These are phyloP conservation scores for Penicillium sp. DNA, from an alignment of 2,329 filamentous ascomycete species.

Conservation along the genomic window DNA sequence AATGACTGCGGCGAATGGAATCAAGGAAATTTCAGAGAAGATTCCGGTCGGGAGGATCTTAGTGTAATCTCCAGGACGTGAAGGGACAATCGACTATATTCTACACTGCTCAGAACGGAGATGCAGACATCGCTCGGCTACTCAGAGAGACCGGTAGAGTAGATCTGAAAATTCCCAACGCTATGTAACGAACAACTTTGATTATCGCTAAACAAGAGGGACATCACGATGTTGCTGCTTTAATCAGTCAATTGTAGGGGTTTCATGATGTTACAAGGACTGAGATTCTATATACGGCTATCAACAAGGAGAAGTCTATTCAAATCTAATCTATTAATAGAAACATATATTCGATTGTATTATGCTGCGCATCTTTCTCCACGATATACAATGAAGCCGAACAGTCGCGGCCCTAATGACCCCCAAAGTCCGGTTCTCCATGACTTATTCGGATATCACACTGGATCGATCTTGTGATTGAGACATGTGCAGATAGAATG, in stretches of 20 bases:
- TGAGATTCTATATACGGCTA: not conserved
- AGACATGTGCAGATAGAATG: not conserved
- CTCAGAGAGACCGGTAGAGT: not conserved
- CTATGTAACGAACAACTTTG: not conserved
- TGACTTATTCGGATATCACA: no score
- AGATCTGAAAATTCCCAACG: not conserved
- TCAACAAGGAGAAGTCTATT: no score
- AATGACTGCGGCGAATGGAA: no score
- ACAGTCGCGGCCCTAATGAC: not conserved
- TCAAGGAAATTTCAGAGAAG: not conserved
- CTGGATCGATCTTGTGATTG: not conserved
- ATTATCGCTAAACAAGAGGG: not conserved
- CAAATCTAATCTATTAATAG: not conserved
- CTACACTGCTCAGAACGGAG: not conserved
- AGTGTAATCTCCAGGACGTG: not conserved
- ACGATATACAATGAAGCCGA: not conserved
- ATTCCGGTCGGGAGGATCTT: not conserved
- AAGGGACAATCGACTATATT: not conserved
- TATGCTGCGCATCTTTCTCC: not conserved
- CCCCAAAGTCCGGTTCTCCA: not conserved
- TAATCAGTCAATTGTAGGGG: not conserved
- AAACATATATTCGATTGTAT: not conserved
- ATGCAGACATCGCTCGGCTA: not conserved
- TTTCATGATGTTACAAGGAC: not conserved
- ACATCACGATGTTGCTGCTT: not conserved